These are phyloP conservation scores for Hanseniaspora uvarum DNA, from an alignment of 1,139 yeast genomes.

Conservation along the genomic window DNA sequence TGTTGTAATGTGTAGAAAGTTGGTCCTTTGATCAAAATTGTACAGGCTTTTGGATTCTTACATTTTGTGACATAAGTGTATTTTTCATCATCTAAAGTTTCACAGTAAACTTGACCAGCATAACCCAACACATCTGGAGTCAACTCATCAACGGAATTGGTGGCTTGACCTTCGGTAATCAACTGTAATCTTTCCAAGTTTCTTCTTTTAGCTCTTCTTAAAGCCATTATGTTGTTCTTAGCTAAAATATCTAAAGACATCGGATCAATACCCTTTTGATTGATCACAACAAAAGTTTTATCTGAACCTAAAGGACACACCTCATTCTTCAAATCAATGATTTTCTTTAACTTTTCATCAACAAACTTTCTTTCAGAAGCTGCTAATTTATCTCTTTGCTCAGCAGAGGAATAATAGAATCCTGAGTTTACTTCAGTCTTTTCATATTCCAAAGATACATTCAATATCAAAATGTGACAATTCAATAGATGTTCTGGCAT, in stretches of 20 bases:
- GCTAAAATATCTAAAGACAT: slow-evolving; percentile 93
- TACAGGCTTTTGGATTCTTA: slow-evolving; percentile 81
- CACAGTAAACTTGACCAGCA: slow-evolving; percentile 87
- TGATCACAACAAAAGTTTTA: slow-evolving; percentile 84
- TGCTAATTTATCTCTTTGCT: slow-evolving; percentile 90
- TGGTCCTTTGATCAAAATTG: slow-evolving; percentile 87
- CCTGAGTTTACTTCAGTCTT: slow-evolving; percentile 97
- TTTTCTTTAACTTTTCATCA: slow-evolving; percentile 83
- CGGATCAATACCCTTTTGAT: slow-evolving; percentile 98
- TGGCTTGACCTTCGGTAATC: slow-evolving; percentile 96
- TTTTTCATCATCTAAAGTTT: slow-evolving; percentile 91
- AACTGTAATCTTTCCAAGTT: slow-evolving; percentile 97
- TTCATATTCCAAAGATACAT: slow-evolving; percentile 92
- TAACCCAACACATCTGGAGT: slow-evolving; percentile 75
- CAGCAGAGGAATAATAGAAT: slow-evolving; percentile 87
- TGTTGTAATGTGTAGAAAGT: slow-evolving; percentile 81
- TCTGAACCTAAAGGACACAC: slow-evolving; percentile 71
- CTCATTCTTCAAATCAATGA: slow-evolving; percentile 81
- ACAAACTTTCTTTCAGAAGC: slow-evolving; percentile 90
- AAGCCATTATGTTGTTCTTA: slow-evolving; percentile 81
- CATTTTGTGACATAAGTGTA: slow-evolving; percentile 92
- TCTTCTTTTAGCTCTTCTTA: slow-evolving; percentile 96
- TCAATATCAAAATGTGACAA: slow-evolving; percentile 75
- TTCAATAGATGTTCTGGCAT: slow-evolving; percentile 86
- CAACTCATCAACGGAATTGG: slow-evolving; percentile 91